Percentiles rank a stretch among this genome's conserved stretches.
phyloP scores from a whole-genome alignment of 768 basidiomycete species.

The Mycena pura region DNA sequence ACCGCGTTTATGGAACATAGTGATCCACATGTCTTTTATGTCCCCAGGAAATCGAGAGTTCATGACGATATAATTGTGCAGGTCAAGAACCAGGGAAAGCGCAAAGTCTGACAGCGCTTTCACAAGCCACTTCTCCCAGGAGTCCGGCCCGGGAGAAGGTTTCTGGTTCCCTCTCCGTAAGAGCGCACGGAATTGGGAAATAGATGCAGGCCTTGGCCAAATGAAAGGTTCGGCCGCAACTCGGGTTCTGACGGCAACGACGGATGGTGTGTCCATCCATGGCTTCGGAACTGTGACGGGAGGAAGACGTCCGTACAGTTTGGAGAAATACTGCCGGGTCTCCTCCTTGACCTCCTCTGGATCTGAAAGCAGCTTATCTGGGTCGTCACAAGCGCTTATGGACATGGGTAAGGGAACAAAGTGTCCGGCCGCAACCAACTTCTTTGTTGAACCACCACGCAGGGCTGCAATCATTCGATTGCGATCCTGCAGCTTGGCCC shows the following conservation, averaged over 20 bases:
- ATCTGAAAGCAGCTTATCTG: background rate
- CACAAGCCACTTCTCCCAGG: constrained; percentile 4
- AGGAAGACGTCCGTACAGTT: background rate
- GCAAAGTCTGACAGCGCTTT: constrained; percentile 30
- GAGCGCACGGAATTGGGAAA: background rate
- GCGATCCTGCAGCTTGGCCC: constrained; percentile 1
- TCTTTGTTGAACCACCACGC: constrained; percentile 2
- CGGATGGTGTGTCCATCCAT: background rate
- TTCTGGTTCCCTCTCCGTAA: background rate
- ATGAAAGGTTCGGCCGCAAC: background rate
- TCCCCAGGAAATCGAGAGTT: constrained; percentile 32
- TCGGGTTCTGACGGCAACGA: background rate
- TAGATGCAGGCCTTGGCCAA: background rate
- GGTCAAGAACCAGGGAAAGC: constrained; percentile 29
- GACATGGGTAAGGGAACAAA: background rate
- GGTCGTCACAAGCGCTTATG: background rate
- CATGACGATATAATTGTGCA: constrained; percentile 36
- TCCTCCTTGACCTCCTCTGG: background rate
- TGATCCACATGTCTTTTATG: no score
- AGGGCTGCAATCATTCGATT: constrained; percentile 11
- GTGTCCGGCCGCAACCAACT: background rate
- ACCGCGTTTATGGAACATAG: no score
- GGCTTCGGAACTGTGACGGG: background rate
- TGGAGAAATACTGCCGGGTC: background rate
- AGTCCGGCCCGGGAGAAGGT: background rate